A percentile compares a stretch with the other conserved stretches of the same genome.
These are phyloP conservation scores for Somion occarium DNA, from an alignment of 1,284 basidiomycete species.

Conservation along the genomic window DNA sequence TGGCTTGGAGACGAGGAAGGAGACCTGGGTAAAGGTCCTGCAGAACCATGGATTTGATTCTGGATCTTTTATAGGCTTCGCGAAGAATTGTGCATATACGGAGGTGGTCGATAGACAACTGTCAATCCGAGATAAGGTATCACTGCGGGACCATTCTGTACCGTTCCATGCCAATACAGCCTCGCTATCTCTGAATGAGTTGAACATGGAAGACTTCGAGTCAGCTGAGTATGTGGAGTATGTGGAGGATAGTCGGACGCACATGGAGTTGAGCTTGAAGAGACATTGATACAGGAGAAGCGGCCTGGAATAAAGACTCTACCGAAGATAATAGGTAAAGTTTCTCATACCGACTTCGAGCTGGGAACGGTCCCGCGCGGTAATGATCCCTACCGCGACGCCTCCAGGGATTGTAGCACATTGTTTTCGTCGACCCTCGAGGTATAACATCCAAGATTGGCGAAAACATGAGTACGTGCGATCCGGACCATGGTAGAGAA, in stretches of 20 bases:
- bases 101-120: neutral
- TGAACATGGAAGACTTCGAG: neutral
- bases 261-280: conserved; percentile 1
- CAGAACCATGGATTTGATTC: neutral
- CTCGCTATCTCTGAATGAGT: neutral
- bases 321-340: conserved; percentile 2
- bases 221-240: neutral
- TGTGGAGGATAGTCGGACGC: conserved; percentile 4
- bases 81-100: neutral
- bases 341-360: conserved; percentile 12
- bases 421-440: too few relatives aligned
- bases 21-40: conserved; percentile 12
- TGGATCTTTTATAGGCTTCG: conserved; percentile 9
- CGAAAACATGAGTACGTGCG: neutral
- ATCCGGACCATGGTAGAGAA: neutral
- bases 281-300: conserved; percentile 3
- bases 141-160: neutral
- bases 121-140: neutral
- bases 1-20: conserved; percentile 5
- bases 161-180: neutral
- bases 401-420: too few relatives aligned
- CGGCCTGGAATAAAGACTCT: conserved; percentile 1
- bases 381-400: neutral
- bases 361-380: conserved; percentile 10
- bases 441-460: neutral